A percentile compares a stretch with the other conserved stretches of the same genome.
Conservation (phyloP, 306 rosid genomes). For the Purshia tridentata region DNA sequence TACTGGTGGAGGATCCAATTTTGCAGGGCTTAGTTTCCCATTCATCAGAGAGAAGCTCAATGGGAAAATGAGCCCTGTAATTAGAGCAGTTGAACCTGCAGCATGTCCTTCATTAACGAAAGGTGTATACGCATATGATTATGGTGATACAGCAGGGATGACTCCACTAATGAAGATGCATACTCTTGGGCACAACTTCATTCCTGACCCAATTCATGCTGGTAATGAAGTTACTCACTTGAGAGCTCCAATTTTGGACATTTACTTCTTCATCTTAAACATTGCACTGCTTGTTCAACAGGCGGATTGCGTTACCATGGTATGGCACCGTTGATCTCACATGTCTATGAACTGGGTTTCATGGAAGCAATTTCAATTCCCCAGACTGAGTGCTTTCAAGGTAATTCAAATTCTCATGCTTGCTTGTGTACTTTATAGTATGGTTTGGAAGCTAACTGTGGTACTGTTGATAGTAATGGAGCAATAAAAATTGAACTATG, state of each 20-base stretch:
- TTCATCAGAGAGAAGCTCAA: slow-evolving; percentile 78
- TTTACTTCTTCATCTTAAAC: slow-evolving; percentile 12
- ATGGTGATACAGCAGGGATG: slow-evolving; percentile 87
- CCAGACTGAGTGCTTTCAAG: slow-evolving; percentile 80
- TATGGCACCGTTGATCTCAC: slow-evolving; percentile 94
- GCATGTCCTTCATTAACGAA: slow-evolving; percentile 95
- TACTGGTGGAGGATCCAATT: slow-evolving; percentile 94
- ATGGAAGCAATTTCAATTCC: slow-evolving; percentile 96
- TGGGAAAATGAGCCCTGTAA: slow-evolving; percentile 69
- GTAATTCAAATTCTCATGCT: slow-evolving; percentile 29
- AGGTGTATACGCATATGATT: slow-evolving; percentile 79
- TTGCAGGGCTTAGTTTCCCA: slow-evolving; percentile 91
- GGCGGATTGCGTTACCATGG: slow-evolving; percentile 99
- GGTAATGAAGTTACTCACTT: slow-evolving; percentile 43
- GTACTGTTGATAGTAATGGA: background rate
- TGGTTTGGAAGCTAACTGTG: background rate
- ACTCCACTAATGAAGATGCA: slow-evolving; percentile 99
- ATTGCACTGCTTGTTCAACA: slow-evolving; percentile 19
- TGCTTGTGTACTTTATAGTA: background rate
- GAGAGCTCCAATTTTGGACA: background rate
- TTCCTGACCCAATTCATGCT: slow-evolving; percentile 96
- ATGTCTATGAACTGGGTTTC: slow-evolving; percentile 70
- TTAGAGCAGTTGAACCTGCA: slow-evolving; percentile 90
- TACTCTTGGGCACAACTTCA: slow-evolving; percentile 84
- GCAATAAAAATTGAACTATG: background rate